A percentile compares a stretch with the other conserved stretches of the same genome.
phyloP scores from a whole-genome alignment of 2,329 filamentous ascomycete genomes.

The Ophiostoma piceae region DNA sequence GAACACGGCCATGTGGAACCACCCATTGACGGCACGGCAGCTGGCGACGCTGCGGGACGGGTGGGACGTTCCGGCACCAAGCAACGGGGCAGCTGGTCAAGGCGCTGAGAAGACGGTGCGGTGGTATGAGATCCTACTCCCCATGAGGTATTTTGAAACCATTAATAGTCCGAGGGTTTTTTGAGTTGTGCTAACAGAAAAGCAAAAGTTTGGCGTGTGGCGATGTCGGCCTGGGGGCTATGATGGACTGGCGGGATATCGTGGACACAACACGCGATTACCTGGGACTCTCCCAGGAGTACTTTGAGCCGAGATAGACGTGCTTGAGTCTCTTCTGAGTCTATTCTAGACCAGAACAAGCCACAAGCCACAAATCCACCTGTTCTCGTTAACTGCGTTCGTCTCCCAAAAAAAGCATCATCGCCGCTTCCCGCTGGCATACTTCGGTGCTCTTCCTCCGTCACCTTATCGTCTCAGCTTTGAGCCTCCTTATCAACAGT shows the following conservation, averaged over 20 bases:
- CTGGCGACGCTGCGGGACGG: conserved; percentile 64
- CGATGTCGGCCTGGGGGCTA: conserved; percentile 74
- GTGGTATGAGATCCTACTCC: conserved; percentile 67
- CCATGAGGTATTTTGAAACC: conserved; percentile 46
- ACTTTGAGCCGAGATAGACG: not conserved
- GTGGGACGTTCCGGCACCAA: conserved; percentile 54
- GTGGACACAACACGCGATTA: conserved; percentile 58
- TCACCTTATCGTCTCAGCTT: not conserved
- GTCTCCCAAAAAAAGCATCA: not conserved
- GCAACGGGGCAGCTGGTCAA: not conserved
- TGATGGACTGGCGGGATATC: conserved; percentile 75
- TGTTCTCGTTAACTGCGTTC: not conserved
- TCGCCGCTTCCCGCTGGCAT: not conserved
- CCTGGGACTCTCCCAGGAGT: conserved; percentile 35
- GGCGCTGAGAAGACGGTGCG: not conserved
- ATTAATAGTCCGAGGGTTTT: not conserved
- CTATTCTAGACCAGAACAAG: not conserved
- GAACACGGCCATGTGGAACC: conserved; percentile 87
- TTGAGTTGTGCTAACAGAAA: not conserved
- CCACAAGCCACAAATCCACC: not conserved
- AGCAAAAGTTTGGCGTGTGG: conserved; percentile 75
- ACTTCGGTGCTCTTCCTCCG: not conserved
- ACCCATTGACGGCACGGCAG: conserved; percentile 73
- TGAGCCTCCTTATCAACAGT: not conserved
- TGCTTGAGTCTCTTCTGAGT: not conserved